Percentiles rank a stretch among this genome's conserved stretches.
phyloP scores from a whole-genome alignment of 306 rosid species.

The Mimosa pudica region DNA sequence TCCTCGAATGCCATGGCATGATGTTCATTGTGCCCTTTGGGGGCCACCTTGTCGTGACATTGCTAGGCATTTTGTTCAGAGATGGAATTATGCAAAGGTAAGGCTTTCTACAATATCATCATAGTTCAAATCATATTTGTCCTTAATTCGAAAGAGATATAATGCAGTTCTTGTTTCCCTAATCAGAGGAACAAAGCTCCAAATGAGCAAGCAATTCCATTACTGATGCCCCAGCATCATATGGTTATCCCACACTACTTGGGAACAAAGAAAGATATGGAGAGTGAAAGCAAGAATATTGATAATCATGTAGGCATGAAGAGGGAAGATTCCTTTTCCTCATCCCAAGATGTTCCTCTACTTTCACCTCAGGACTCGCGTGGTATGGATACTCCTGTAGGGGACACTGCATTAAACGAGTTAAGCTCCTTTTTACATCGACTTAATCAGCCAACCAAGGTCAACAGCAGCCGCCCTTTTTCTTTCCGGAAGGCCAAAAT shows the following conservation, averaged over 20 bases:
- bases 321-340: slow-evolving; percentile 70
- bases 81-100: slow-evolving; percentile 99
- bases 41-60: slow-evolving; percentile 98
- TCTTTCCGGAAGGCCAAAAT: slow-evolving; percentile 49
- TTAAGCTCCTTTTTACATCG: slow-evolving; percentile 33
- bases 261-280: slow-evolving; percentile 63
- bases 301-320: slow-evolving; percentile 41
- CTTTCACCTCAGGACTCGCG: slow-evolving; percentile 72
- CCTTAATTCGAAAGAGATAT: slow-evolving; percentile 30
- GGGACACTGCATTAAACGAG: slow-evolving; percentile 46
- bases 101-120: slow-evolving; percentile 26
- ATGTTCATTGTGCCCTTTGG: slow-evolving; percentile 97
- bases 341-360: slow-evolving; percentile 83
- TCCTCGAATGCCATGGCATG: slow-evolving; percentile 99
- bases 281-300: slow-evolving; percentile 45
- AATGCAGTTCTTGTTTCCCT: slow-evolving; percentile 24
- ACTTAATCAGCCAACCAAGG: slow-evolving; percentile 40
- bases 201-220: slow-evolving; percentile 86
- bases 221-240: slow-evolving; percentile 99
- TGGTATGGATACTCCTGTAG: slow-evolving; percentile 49
- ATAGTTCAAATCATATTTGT: slow-evolving; percentile 29
- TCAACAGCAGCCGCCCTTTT: slow-evolving; percentile 44
- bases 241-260: slow-evolving; percentile 99
- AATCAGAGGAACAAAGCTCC: slow-evolving; percentile 97
- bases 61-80: slow-evolving; percentile 99